Base-by-base conservation (phyloP, 225 moss, liverwort and hornwort genomes). In the Antitrichia curtipendula region DNA sequence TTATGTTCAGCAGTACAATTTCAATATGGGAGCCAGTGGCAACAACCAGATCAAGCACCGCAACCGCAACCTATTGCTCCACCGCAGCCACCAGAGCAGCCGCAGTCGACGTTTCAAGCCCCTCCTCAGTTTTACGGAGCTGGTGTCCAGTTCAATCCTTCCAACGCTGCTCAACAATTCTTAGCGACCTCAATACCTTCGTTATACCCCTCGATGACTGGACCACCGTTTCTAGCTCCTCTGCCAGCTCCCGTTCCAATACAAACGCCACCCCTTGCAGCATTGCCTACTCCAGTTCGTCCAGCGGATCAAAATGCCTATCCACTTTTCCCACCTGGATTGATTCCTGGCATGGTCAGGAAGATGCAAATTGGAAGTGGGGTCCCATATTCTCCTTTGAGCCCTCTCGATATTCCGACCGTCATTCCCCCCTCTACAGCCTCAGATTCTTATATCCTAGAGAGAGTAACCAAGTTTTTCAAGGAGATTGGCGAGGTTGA, bases 351-450 rank as follows among this genome's bases (percentile, higher is more conserved):
- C 57, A 99, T 99, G 98, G 98, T 99, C 10, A 90, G 98, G 66
- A 99, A 99, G 91, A 99, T 99, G 98, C 98, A 99, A 85, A 99
- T 99, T 80, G 98, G 98, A 71, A 99, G 98, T 90, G 98, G 98
- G 49, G 98, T 99, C 80, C 98, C 98, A 15, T 99, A 99, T 75
- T 99, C 98, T 80, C 96, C 98, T 53, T 82, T 99, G 80, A 97
- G 97, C 86, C 97, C 97, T 52, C 93, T 99, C 29, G 98, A 99
- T 75, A 99, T 99, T 68, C 98, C 98, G 60, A 99, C 95, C 68
- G 97, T 94, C 43, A 99, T 99, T 40, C 98, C 98, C 11, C 90
- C 96, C 19, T 92, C 97, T 27, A 93, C 98, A 81, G 90, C 94
- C 20, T 83, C 96, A 13, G 96, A 97, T 63, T 94, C 98, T 32